A percentile compares a stretch with the other conserved stretches of the same genome.
These are phyloP conservation scores for Termitomyces sp. DNA, from an alignment of 768 basidiomycete genomes.

Conservation along the genomic window DNA sequence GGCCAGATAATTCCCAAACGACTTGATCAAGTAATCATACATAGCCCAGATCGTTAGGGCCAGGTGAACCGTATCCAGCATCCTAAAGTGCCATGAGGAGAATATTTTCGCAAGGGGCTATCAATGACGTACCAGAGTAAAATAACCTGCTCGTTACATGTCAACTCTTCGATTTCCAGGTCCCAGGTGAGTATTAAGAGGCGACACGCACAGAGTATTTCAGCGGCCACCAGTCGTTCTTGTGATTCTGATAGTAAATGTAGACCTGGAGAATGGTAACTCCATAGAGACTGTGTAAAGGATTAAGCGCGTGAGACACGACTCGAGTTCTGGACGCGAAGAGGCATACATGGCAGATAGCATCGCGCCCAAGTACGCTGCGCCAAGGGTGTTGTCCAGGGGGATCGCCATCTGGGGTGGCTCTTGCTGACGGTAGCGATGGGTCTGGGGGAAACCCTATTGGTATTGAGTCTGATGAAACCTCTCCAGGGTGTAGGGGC, in stretches of 20 bases:
- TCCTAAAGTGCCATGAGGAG: slow-evolving; percentile 5
- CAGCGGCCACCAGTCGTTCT: slow-evolving; percentile 19
- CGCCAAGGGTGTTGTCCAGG: slow-evolving; percentile 27
- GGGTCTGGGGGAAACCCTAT: not conserved
- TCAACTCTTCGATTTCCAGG: not conserved
- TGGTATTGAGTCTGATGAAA: too few relatives aligned
- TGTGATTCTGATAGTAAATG: slow-evolving; percentile 20
- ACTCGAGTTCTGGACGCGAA: not conserved
- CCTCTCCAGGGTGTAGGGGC: too few relatives aligned
- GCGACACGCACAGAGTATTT: slow-evolving; percentile 17
- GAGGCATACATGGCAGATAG: slow-evolving; percentile 22
- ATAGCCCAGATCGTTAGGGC: slow-evolving; percentile 21
- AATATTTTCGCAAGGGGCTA: not conserved
- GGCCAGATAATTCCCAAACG: slow-evolving; percentile 22
- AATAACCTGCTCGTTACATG: slow-evolving; percentile 12
- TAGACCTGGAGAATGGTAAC: slow-evolving; percentile 21
- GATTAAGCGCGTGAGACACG: not conserved
- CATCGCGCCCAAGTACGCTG: slow-evolving; percentile 23
- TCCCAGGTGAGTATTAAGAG: not conserved
- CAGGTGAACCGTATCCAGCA: slow-evolving; percentile 23
- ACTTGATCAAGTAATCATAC: slow-evolving; percentile 24
- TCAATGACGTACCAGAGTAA: slow-evolving; percentile 15
- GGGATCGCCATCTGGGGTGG: not conserved
- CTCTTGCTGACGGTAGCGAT: not conserved
- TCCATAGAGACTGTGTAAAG: slow-evolving; percentile 14